Evolutionary conservation across 176 grass and related monocot species (phyloP).

Genomic region (Aegilops speltoides): DNA sequence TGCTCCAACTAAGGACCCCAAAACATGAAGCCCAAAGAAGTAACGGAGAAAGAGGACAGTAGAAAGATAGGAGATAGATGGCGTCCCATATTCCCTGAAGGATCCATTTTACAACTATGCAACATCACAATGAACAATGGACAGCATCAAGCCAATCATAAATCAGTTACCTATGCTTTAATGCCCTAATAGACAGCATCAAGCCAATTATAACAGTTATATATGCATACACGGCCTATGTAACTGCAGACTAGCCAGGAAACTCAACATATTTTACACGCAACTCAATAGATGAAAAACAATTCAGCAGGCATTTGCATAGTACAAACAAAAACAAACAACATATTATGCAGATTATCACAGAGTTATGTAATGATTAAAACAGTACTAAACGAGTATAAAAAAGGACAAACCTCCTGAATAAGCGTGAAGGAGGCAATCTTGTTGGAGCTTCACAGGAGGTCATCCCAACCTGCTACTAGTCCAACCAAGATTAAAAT

Average conservation of each 20-base stretch:
- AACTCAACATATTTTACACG: not conserved
- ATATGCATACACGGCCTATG: not conserved
- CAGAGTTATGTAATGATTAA: not conserved
- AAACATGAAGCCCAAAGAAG: slow-evolving; percentile 24
- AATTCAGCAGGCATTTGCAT: not conserved
- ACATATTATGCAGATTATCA: not conserved
- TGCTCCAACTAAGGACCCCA: not conserved
- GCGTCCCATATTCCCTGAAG: slow-evolving; percentile 10
- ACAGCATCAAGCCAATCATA: not conserved
- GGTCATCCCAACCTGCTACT: slow-evolving; percentile 82
- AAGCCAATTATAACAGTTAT: not conserved
- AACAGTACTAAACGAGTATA: slow-evolving; percentile 14
- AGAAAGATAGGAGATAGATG: slow-evolving; percentile 10
- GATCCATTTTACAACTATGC: not conserved
- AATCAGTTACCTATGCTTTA: not conserved
- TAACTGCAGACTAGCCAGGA: not conserved
- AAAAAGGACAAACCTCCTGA: slow-evolving; percentile 48
- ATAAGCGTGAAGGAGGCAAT: slow-evolving; percentile 63
- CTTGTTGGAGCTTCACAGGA: slow-evolving; percentile 86
- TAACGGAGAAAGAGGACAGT: not conserved
- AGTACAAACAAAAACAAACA: not conserved
- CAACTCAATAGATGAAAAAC: not conserved
- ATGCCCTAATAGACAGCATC: not conserved
- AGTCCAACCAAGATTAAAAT: slow-evolving; percentile 61
- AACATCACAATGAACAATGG: not conserved